Evolutionary conservation across 441 rosid species (phyloP).

Genomic region (Theobroma grandiflorum): DNA sequence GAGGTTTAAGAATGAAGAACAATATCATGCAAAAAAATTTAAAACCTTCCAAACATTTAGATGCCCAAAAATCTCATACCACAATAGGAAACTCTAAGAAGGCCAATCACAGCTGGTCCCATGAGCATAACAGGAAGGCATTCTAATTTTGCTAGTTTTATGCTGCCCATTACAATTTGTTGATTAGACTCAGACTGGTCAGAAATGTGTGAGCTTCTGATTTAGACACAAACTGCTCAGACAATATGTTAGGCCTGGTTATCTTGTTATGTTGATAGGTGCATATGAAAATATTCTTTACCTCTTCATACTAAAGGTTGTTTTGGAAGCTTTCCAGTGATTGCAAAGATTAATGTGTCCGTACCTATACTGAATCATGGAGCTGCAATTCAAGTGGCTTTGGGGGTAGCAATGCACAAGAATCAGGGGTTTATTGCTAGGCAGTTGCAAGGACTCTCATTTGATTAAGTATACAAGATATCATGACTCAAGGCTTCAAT

Average conservation of each 20-base stretch:
- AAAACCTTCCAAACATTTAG: neutral
- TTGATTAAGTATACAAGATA: neutral
- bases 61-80: neutral
- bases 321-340: neutral
- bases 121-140: neutral
- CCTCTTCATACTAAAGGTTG: neutral
- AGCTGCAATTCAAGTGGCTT: neutral
- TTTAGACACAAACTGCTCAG: neutral
- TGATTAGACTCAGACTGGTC: neutral
- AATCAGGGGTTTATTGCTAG: neutral
- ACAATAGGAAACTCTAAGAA: neutral
- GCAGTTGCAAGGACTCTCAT: neutral
- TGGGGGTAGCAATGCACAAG: neutral
- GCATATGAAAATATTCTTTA: neutral
- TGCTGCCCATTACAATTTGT: neutral
- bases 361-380: neutral
- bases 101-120: neutral
- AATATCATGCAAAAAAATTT: neutral
- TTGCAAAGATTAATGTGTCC: neutral
- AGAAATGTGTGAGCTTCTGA: neutral
- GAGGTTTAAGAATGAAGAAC: neutral
- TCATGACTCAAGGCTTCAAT: neutral
- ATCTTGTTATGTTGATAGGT: neutral
- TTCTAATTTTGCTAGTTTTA: neutral
- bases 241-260: neutral